Evolutionary conservation across 1,284 basidiomycete species (phyloP).

Genomic region (Mycena sp.): DNA sequence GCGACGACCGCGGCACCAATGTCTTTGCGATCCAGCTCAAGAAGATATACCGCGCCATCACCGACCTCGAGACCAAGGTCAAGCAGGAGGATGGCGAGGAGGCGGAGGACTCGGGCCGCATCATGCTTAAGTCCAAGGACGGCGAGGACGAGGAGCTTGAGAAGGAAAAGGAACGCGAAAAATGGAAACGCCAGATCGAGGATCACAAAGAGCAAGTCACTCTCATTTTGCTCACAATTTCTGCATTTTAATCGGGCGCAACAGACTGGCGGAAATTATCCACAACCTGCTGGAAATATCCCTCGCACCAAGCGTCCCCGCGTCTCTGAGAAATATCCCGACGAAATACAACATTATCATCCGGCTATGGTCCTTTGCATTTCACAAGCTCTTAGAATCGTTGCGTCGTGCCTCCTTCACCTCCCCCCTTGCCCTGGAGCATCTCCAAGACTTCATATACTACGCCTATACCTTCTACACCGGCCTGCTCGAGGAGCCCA

Average conservation of each 20-base stretch:
- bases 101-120: constrained; percentile 56
- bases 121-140: constrained; percentile 63
- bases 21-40: constrained; percentile 82
- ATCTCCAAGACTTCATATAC: constrained; percentile 92
- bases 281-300: constrained; percentile 90
- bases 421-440: constrained; percentile 72
- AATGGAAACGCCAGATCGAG: constrained; percentile 69
- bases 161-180: constrained; percentile 64
- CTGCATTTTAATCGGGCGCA: constrained; percentile 19
- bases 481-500: constrained; percentile 86
- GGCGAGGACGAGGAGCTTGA: constrained; percentile 37
- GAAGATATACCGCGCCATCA: constrained; percentile 81
- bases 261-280: constrained; percentile 88
- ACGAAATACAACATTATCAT: constrained; percentile 95
- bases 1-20: constrained; percentile 66
- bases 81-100: constrained; percentile 69
- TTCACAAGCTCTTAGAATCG: constrained; percentile 90
- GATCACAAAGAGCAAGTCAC: constrained; percentile 75
- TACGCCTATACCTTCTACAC: constrained; percentile 97
- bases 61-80: constrained; percentile 76
- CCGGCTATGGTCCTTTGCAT: constrained; percentile 92
- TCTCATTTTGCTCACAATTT: constrained; percentile 17
- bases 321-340: constrained; percentile 89
- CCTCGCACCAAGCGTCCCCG: constrained; percentile 86
- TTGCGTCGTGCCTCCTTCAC: constrained; percentile 83